phyloP scores from a whole-genome alignment of 164 flowering plant genomes.

The Amborella trichopoda region DNA sequence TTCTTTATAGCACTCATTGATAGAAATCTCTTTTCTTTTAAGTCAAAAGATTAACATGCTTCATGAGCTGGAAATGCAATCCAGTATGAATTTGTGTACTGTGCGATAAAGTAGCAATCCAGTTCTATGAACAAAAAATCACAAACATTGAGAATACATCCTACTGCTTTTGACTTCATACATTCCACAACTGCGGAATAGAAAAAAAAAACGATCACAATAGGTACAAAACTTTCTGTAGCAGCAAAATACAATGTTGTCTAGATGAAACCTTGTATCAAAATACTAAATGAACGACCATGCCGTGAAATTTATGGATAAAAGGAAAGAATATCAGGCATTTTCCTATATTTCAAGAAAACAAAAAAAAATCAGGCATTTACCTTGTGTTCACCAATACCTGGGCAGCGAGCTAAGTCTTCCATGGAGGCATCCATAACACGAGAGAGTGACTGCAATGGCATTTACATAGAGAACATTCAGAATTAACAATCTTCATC shows the following conservation, averaged over 20 bases:
- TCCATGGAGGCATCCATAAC: conserved; percentile 97
- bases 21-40: no score
- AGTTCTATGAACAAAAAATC: no score
- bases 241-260: background rate
- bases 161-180: no score
- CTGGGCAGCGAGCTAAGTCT: conserved; percentile 92
- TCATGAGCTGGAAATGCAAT: no score
- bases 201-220: background rate
- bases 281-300: background rate
- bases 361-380: background rate
- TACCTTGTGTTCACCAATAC: conserved; percentile 98
- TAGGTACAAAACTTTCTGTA: background rate
- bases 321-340: background rate
- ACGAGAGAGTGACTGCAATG: conserved; percentile 68
- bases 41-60: no score
- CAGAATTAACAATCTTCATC: no score
- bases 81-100: no score
- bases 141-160: no score
- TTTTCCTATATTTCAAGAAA: background rate
- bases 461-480: no score
- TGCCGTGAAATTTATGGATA: background rate
- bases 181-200: no score
- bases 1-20: no score
- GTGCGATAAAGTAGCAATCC: no score
- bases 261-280: background rate